Evolutionary conservation across 163 green algal species (phyloP).

Genomic region (Trebouxiophyceae sp.): DNA sequence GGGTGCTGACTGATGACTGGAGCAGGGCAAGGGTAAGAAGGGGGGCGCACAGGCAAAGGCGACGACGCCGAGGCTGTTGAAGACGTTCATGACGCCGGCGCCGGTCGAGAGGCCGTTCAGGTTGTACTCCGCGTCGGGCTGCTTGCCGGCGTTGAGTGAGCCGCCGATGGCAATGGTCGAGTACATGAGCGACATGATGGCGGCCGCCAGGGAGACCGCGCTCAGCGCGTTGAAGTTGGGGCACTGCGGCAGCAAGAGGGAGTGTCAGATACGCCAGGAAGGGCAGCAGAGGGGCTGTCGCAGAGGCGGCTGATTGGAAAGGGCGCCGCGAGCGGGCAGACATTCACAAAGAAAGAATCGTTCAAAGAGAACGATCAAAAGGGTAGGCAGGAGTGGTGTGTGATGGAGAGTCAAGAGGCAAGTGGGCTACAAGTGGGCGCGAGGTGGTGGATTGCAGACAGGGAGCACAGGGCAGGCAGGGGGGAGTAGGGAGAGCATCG

Average conservation of each 20-base stretch:
- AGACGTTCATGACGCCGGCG: constrained; percentile 17
- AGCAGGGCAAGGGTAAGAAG: too few species aligned
- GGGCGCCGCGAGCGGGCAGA: neutral
- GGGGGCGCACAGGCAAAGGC: constrained; percentile 35
- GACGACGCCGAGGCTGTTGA: constrained; percentile 34
- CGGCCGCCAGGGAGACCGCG: constrained; percentile 3
- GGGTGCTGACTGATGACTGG: too few species aligned
- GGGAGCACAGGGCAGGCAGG: neutral
- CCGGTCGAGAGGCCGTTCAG: constrained; percentile 2
- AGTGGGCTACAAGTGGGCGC: too few species aligned
- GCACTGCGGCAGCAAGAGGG: constrained; percentile 8
- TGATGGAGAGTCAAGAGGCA: too few species aligned
- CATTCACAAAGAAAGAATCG: neutral
- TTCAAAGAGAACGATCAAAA: neutral
- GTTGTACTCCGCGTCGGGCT: constrained; percentile 7
- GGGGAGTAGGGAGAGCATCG: neutral
- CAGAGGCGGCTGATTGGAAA: neutral
- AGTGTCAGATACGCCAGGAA: neutral
- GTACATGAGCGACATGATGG: constrained; percentile 22
- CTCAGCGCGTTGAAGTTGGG: constrained; percentile 25
- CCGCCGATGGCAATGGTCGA: constrained; percentile 19
- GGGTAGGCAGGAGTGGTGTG: neutral
- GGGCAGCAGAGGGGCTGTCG: neutral
- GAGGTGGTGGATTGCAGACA: too few species aligned
- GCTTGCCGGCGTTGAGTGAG: constrained; percentile 1